Evolutionary conservation across 2,329 filamentous ascomycete genomes (phyloP), one percentile per base, ranked within the genome.

Genomic region (Emmonsia crescens): DNA sequence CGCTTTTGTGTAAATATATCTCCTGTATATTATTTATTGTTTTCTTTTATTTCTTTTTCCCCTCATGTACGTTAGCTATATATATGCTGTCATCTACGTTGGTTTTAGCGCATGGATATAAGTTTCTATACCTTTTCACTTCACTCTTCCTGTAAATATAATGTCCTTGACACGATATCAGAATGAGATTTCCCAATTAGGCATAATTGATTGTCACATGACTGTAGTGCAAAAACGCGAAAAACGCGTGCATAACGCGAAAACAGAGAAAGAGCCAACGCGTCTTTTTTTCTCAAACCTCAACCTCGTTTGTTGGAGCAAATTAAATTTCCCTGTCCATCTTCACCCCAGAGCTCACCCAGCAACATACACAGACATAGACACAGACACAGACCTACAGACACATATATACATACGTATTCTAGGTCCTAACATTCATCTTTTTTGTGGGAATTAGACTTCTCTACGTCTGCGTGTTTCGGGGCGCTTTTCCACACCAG

Each of bases 211-310:
- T 10, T 4, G 21, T 57, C 56, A 57, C 56, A 57, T 57, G 56
- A 57, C 40, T 9, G 0, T 10, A 21, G 14, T 29, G 6, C 24
- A 14, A 21, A 16, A 40, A 12, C 56, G 40, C 57, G 33, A 40
- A 38, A 59, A 40, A 61, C 64, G 64, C 64, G 64, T 58, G 64
- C 64, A 62, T 58, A 46, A 54, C 59, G 60, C 60, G 58, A 36
- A 49, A 59, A 57, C 31, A 46, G 12, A 51, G 8, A 29, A 12
- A 27, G 10, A 6, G 16, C 14, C 16, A 29, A 36, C 57, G 57
- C 59, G 60, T 63, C 60, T 63, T 61, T 62, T 5, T 27, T n/a
- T 21, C 21, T 12, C 44, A 12, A 31, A 46, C 55, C 24, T 57
- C 56, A 44, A 57, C 19, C n/a, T 40, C 52, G 3, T 48, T 21